Percentiles rank a stretch among this genome's conserved stretches.
phyloP scores from a whole-genome alignment of 345 rosid genomes.

The Sonneratia caseolaris region DNA sequence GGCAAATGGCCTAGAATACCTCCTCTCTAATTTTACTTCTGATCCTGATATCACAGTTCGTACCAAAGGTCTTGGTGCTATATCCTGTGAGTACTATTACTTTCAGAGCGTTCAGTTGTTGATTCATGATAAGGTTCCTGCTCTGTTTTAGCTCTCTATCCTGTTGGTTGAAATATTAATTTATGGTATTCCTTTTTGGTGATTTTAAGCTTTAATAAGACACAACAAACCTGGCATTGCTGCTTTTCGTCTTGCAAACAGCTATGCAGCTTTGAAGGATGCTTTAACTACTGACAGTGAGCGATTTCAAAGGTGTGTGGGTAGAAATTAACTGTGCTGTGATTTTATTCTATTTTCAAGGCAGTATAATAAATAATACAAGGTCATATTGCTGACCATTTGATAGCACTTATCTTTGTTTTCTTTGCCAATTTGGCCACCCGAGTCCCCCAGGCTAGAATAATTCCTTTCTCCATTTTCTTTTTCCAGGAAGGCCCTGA shows the following conservation, averaged over 20 bases:
- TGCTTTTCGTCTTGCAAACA: constrained; percentile 86
- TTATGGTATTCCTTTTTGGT: background rate
- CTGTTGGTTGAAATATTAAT: background rate
- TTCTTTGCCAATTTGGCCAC: background rate
- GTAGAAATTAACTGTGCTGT: background rate
- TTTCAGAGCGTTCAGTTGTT: background rate
- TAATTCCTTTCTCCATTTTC: background rate
- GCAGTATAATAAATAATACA: background rate
- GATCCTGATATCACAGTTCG: constrained; percentile 61
- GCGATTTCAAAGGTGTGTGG: constrained; percentile 69
- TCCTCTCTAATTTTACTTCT: constrained; percentile 49
- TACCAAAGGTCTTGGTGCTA: constrained; percentile 79
- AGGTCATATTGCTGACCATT: background rate
- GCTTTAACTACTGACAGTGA: constrained; percentile 60
- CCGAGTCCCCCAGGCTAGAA: background rate
- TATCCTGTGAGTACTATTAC: constrained; percentile 58
- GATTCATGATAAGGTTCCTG: background rate
- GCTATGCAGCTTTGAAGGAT: constrained; percentile 69
- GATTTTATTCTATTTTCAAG: background rate
- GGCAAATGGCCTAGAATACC: constrained; percentile 81
- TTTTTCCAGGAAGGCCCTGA: constrained; percentile 71
- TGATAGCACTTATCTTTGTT: background rate
- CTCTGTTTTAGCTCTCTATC: background rate
- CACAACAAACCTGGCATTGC: constrained; percentile 69
- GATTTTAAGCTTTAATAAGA: constrained; percentile 58